Percentiles rank a stretch among this genome's conserved stretches.
Conservation (phyloP, 169 alveolate species). For the Plasmodium vivax region DNA sequence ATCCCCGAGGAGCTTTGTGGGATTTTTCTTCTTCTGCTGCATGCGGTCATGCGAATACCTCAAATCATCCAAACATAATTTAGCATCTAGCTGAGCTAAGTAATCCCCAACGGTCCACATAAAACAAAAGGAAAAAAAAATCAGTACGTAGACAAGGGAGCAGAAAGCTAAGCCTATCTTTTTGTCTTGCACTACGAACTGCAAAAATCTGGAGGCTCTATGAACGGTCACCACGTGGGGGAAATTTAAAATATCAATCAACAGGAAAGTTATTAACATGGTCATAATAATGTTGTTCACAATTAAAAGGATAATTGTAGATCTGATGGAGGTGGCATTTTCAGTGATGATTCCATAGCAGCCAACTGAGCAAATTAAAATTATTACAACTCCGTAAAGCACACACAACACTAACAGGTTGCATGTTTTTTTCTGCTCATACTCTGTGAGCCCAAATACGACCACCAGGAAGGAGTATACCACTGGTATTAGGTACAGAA, state of each 20-base stretch:
- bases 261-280: slow-evolving; percentile 60
- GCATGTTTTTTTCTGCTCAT: slow-evolving; percentile 19
- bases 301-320: slow-evolving; percentile 59
- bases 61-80: slow-evolving; percentile 57
- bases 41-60: slow-evolving; percentile 44
- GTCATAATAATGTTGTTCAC: slow-evolving; percentile 74
- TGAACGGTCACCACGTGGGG: slow-evolving; percentile 71
- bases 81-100: slow-evolving; percentile 64
- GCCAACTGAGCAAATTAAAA: slow-evolving; percentile 60
- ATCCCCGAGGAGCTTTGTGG: not conserved
- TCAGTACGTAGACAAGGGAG: slow-evolving; percentile 27
- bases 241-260: slow-evolving; percentile 47
- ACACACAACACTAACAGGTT: slow-evolving; percentile 23
- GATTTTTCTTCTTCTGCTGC: slow-evolving; percentile 21
- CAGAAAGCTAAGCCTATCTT: slow-evolving; percentile 52
- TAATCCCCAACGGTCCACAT: slow-evolving; percentile 75
- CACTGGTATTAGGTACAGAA: slow-evolving; percentile 46
- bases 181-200: slow-evolving; percentile 51
- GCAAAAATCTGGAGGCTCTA: slow-evolving; percentile 57
- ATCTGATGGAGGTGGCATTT: slow-evolving; percentile 59
- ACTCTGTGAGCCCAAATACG: slow-evolving; percentile 54
- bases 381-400: slow-evolving; percentile 49
- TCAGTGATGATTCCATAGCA: slow-evolving; percentile 57
- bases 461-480: slow-evolving; percentile 43
- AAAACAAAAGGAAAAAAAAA: slow-evolving; percentile 71